A percentile compares a stretch with the other conserved stretches of the same genome.
Conservation (phyloP, 306 rosid genomes). For the Oemleria cerasiformis region DNA sequence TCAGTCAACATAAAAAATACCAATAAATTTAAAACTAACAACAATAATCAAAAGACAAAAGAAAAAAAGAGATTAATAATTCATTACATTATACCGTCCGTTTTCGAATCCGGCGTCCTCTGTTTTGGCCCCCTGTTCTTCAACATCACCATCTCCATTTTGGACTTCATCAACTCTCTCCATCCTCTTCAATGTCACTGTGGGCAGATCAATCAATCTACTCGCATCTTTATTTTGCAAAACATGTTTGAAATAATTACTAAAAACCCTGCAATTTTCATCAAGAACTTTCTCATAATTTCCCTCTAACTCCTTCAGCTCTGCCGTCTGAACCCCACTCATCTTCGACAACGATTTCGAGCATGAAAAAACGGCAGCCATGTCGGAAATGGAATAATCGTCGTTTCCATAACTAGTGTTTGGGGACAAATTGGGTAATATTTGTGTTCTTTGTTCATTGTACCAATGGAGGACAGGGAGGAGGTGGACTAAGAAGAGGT, state of each 20-base stretch:
- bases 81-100: conserved; percentile 89
- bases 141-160: conserved; percentile 5
- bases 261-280: conserved; percentile 61
- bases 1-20: neutral
- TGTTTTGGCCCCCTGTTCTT: conserved; percentile 25
- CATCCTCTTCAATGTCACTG: conserved; percentile 23
- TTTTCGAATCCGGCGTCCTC: conserved; percentile 34
- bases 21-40: neutral
- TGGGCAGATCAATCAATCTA: conserved; percentile 35
- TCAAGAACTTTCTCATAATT: conserved; percentile 58
- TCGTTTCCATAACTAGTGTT: conserved; percentile 1
- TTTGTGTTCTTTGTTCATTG: conserved; percentile 48
- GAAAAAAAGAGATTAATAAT: neutral
- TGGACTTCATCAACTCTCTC: conserved; percentile 13
- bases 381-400: conserved; percentile 38
- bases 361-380: conserved; percentile 34
- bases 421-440: conserved; percentile 28
- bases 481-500: conserved; percentile 63
- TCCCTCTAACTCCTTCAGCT: conserved; percentile 64
- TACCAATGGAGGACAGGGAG: conserved; percentile 57
- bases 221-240: conserved; percentile 32
- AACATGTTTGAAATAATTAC: conserved; percentile 50
- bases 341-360: conserved; percentile 60
- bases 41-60: neutral
- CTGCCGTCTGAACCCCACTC: conserved; percentile 56